Base-by-base conservation (phyloP, 1,139 yeast species). In the Diutina mesorugosa region DNA sequence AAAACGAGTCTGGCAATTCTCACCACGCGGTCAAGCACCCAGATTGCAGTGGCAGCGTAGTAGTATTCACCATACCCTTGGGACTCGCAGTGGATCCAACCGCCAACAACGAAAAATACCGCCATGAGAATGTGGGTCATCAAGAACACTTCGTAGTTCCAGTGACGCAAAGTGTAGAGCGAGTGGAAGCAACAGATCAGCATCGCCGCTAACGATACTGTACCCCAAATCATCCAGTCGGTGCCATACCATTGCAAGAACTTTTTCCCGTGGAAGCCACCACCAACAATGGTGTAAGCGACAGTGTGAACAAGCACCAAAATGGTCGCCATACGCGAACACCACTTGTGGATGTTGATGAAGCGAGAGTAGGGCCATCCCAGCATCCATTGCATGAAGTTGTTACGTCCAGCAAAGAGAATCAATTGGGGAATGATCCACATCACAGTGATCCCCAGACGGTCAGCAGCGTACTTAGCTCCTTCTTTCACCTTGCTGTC, bases 131-230 rank as follows among this genome's bases (percentile, higher is more conserved):
- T 75, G 67, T 89, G 97, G 21, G 72, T 54, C 28, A 73, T 63
- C 29, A 86, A 65, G 67, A 90, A 90, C 12, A 80, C 51, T 64
- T 89, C 96, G 66, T 90, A 89, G 60, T 71, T 71, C 58, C 66
- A 65, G 55, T 75, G 78, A 67, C 96, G 78, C 61, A 87, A 66
- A n/a, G 68, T 61, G 58, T 77, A 75, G 60, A 71, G 61, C 4
- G 78, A 76, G 62, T 70, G 71, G 58, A 79, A 65, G 29, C 74
- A 61, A 62, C 84, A 67, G 4, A 80, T 52, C 32, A 70, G 62
- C 51, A 72, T 71, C 32, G 76, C 61, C 55, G 76, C 67, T 2
- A 72, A 58, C 1, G 84, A 80, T 56, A 76, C 77, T 57, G 74
- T 70, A 57, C 95, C 95, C 74, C 83, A 80, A 61, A 72, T 50